Percentiles rank a stretch among this genome's conserved stretches.
Conservation (phyloP, 2,329 filamentous ascomycete genomes). For the Trichoderma guizhouense region DNA sequence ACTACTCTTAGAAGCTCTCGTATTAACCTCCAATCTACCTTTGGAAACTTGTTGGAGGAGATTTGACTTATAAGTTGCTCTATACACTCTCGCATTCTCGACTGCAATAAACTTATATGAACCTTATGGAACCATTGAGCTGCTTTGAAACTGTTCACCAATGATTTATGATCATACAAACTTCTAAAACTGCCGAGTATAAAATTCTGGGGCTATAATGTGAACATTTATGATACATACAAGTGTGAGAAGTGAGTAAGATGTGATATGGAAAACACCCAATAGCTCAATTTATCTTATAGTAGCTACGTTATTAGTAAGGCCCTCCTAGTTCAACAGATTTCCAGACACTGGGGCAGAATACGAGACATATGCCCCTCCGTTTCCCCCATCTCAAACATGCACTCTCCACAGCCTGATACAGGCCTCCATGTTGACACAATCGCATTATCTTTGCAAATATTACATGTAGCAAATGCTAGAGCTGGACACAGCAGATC, state of each 20-base stretch:
- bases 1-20: not conserved
- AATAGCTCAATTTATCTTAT: not conserved
- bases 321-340: not conserved
- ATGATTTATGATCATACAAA: not conserved
- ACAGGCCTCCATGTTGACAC: not conserved
- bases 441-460: not conserved
- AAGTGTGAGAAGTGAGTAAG: not conserved
- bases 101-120: not conserved
- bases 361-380: not conserved
- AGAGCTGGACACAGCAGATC: not conserved
- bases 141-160: not conserved
- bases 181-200: not conserved
- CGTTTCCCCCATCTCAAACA: not conserved
- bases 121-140: not conserved
- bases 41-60: not conserved
- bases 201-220: not conserved
- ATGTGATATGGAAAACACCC: not conserved
- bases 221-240: not conserved
- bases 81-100: not conserved
- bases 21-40: not conserved
- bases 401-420: not conserved
- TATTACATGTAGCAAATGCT: not conserved
- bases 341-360: not conserved
- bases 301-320: not conserved
- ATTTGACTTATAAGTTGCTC: not conserved